Evolutionary conservation across 768 basidiomycete genomes (phyloP).

Genomic region (Phaeotremella skinneri): DNA sequence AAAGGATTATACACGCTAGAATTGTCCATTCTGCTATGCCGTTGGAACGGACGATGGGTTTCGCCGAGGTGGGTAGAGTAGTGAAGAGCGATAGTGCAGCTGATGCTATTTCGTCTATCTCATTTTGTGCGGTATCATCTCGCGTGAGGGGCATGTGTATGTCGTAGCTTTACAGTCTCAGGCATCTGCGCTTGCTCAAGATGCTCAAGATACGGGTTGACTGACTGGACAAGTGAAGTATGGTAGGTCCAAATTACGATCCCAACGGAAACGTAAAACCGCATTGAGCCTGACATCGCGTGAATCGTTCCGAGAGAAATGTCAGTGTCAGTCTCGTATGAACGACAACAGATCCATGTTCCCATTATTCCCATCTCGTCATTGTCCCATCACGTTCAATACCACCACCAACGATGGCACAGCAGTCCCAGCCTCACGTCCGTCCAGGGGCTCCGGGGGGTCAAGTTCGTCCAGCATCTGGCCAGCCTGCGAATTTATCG

Average conservation of each 20-base stretch:
- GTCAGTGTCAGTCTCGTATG: too few relatives aligned
- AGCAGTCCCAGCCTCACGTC: background rate
- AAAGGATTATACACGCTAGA: conserved; percentile 49
- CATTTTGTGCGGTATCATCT: background rate
- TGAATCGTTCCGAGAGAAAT: too few relatives aligned
- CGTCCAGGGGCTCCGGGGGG: background rate
- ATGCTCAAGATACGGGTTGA: too few relatives aligned
- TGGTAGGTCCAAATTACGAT: too few relatives aligned
- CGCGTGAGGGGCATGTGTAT: background rate
- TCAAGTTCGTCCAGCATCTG: background rate
- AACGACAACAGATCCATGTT: too few relatives aligned
- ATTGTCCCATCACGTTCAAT: background rate
- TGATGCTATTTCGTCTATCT: conserved; percentile 30
- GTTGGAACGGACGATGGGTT: conserved; percentile 46
- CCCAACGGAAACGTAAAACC: too few relatives aligned
- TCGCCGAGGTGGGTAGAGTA: conserved; percentile 38
- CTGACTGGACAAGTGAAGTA: too few relatives aligned
- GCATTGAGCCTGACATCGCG: too few relatives aligned
- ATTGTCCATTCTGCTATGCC: conserved; percentile 51
- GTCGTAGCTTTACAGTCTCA: too few relatives aligned
- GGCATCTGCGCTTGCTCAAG: too few relatives aligned
- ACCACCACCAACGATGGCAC: background rate
- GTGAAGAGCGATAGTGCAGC: conserved; percentile 33
- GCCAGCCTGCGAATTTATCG: conserved; percentile 7
- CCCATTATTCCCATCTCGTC: too few relatives aligned